A percentile compares a stretch with the other conserved stretches of the same genome.
These are phyloP conservation scores for Aspergillus japonicus DNA, from an alignment of 2,329 filamentous ascomycete genomes.

Conservation along the genomic window DNA sequence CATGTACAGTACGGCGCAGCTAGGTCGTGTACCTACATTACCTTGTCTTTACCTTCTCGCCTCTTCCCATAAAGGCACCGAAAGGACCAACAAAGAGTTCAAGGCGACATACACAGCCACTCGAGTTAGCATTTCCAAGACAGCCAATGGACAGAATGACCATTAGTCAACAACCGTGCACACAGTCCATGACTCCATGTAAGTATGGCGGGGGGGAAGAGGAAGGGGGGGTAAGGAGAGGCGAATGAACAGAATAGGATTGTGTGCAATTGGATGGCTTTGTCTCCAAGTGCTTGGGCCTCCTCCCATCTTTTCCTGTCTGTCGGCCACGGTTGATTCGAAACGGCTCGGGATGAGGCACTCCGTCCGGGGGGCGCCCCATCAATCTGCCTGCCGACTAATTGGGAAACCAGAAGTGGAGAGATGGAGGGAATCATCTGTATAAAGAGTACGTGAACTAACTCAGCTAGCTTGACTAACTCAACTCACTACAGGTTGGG, in stretches of 20 bases:
- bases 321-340: constrained; percentile 1
- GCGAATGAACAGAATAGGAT: no score
- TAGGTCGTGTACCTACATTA: neutral
- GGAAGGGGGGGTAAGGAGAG: no score
- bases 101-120: neutral
- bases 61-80: neutral
- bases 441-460: no score
- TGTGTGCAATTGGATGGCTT: constrained; percentile 11
- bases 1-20: neutral
- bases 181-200: neutral
- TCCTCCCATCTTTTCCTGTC: constrained; percentile 6
- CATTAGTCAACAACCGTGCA: neutral
- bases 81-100: neutral
- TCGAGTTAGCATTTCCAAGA: neutral
- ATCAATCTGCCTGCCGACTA: neutral
- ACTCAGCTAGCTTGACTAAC: no score
- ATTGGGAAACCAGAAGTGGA: no score
- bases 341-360: constrained; percentile 13
- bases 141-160: neutral
- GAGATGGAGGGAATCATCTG: no score
- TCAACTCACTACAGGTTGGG: no score
- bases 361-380: neutral
- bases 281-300: constrained; percentile 24
- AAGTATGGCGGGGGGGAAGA: neutral
- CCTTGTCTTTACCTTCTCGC: neutral